A percentile compares a stretch with the other conserved stretches of the same genome.
Conservation (phyloP, 225 moss, liverwort and hornwort species). For the Antitrichia curtipendula region DNA sequence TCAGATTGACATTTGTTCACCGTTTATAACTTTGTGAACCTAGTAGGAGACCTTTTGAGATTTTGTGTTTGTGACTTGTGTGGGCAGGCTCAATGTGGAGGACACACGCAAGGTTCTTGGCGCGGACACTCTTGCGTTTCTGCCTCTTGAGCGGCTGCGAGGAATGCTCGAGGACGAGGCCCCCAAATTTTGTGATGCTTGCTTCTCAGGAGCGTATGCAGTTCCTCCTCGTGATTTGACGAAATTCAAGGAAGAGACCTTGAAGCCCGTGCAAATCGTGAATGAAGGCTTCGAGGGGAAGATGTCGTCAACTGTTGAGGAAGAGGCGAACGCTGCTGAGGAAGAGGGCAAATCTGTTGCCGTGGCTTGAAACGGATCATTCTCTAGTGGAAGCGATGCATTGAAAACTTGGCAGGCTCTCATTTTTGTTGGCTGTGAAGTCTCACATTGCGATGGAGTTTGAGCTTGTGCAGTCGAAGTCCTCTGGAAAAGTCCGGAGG, state of each 20-base stretch:
- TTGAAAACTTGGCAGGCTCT: not conserved
- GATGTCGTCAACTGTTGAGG: constrained; percentile 10
- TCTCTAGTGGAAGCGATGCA: not conserved
- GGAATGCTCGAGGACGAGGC: constrained; percentile 62
- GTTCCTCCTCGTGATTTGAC: constrained; percentile 65
- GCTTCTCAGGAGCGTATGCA: constrained; percentile 75
- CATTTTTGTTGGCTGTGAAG: not conserved
- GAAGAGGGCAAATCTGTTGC: not conserved
- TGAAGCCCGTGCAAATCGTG: constrained; percentile 26
- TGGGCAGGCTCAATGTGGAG: constrained; percentile 49
- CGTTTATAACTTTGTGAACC: not conserved
- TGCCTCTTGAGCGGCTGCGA: constrained; percentile 56
- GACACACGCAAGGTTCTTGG: constrained; percentile 66
- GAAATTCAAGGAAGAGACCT: constrained; percentile 69
- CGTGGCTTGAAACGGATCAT: not conserved
- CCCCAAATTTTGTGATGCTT: constrained; percentile 81
- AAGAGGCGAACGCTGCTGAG: not conserved
- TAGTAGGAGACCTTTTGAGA: not conserved
- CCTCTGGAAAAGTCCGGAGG: not conserved
- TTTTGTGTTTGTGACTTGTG: not conserved
- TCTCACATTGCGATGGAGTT: not conserved
- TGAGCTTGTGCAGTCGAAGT: not conserved
- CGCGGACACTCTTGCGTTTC: constrained; percentile 72
- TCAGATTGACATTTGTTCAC: not conserved
- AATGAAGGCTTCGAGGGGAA: constrained; percentile 30